Percentiles rank a stretch among this genome's conserved stretches.
These are phyloP conservation scores for Shiraia bambusicola DNA, from an alignment of 2,329 filamentous ascomycete species.

Conservation along the genomic window DNA sequence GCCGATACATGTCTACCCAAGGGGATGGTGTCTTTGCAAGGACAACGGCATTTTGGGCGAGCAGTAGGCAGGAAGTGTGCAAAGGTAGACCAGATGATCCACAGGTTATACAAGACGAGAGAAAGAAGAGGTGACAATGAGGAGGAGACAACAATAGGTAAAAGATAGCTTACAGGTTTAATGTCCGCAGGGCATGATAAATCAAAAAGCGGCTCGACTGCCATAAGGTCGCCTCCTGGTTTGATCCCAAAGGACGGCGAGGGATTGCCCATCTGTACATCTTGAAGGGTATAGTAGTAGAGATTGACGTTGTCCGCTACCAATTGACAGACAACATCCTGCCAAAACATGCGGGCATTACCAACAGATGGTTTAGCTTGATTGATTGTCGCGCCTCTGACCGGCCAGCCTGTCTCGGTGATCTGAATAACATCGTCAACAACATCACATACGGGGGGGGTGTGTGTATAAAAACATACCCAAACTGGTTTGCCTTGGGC, in stretches of 20 bases:
- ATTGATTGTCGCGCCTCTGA: conserved; percentile 65
- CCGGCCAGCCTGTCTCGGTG: conserved; percentile 86
- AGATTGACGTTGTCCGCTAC: conserved; percentile 59
- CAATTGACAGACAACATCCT: conserved; percentile 70
- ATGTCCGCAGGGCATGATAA: conserved; percentile 36
- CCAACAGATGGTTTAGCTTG: conserved; percentile 61
- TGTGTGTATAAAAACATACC: conserved; percentile 42
- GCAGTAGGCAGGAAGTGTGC: conserved; percentile 14
- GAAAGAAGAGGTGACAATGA: conserved; percentile 22
- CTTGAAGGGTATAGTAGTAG: conserved; percentile 76
- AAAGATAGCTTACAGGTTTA: conserved; percentile 31
- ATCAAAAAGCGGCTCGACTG: conserved; percentile 38
- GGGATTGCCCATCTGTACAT: conserved; percentile 60
- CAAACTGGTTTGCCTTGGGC: conserved; percentile 71
- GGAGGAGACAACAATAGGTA: conserved; percentile 17
- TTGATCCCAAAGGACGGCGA: conserved; percentile 72
- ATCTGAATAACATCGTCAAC: conserved; percentile 40
- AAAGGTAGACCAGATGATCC: conserved; percentile 16
- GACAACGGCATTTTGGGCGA: conserved; percentile 11
- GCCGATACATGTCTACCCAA: conserved; percentile 12
- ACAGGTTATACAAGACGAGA: conserved; percentile 22
- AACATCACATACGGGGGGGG: neutral
- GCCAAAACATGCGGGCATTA: conserved; percentile 81
- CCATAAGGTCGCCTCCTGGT: conserved; percentile 45
- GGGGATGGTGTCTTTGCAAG: conserved; percentile 7